Percentiles rank a stretch among this genome's conserved stretches.
Conservation (phyloP, 2,329 filamentous ascomycete species). For the Aspergillus versicolor region DNA sequence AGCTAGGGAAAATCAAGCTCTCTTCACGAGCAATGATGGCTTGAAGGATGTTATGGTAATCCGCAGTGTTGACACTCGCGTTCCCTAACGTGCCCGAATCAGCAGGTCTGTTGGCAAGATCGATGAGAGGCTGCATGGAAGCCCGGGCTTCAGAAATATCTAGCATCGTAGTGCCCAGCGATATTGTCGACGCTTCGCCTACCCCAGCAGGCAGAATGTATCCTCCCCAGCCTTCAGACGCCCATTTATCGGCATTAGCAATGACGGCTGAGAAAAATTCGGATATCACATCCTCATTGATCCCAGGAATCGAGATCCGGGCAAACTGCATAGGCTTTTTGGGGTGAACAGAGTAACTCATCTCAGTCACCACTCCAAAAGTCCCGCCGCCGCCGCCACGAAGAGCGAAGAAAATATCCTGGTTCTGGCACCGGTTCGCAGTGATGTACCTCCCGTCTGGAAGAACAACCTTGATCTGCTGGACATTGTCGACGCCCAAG, state of each 20-base stretch:
- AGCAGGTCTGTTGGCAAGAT: conserved; percentile 4
- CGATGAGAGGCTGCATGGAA: conserved; percentile 12
- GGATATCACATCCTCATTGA: neutral
- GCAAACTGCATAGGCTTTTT: conserved; percentile 16
- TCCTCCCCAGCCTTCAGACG: conserved; percentile 22
- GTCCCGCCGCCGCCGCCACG: conserved; percentile 19
- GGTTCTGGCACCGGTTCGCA: conserved; percentile 18
- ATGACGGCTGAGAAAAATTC: conserved; percentile 13
- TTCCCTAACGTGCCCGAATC: neutral
- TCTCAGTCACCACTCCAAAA: conserved; percentile 19
- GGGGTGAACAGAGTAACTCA: conserved; percentile 17
- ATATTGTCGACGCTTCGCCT: neutral
- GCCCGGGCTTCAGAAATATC: conserved; percentile 9
- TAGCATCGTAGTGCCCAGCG: conserved; percentile 15
- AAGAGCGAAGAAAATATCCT: conserved; percentile 20
- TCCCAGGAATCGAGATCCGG: neutral
- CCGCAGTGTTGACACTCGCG: conserved; percentile 1
- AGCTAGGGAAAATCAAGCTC: neutral
- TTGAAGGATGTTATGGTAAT: conserved; percentile 3
- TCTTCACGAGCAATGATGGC: conserved; percentile 1
- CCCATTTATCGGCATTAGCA: conserved; percentile 18
- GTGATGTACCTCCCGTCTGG: conserved; percentile 18
- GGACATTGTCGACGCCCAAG: conserved; percentile 16
- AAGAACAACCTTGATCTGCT: conserved; percentile 16
- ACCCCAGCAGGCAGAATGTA: conserved; percentile 9